A percentile compares a stretch with the other conserved stretches of the same genome.
Conservation (phyloP, 495 filamentous ascomycete genomes). For the Podospora bellae-mahoneyi region DNA sequence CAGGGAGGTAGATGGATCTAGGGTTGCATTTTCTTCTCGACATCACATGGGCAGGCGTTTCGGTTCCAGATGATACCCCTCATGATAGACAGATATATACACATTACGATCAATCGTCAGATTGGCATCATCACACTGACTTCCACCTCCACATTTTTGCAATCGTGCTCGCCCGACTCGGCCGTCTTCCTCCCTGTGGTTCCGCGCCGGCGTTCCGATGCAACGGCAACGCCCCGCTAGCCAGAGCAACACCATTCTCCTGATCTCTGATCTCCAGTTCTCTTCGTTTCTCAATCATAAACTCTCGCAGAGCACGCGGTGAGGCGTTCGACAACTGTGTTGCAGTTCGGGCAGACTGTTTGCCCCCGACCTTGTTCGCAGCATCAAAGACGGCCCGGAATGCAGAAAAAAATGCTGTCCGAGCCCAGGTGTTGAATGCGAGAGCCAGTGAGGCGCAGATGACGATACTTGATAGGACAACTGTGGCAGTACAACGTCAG, state of each 20-base stretch:
- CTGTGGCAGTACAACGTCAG: slow-evolving; percentile 8
- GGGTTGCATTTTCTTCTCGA: neutral
- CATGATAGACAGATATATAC: neutral
- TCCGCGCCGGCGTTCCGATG: slow-evolving; percentile 8
- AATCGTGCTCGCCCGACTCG: slow-evolving; percentile 7
- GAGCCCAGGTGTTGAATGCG: slow-evolving; percentile 27
- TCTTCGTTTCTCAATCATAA: slow-evolving; percentile 28
- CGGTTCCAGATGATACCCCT: neutral
- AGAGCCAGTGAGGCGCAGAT: slow-evolving; percentile 23
- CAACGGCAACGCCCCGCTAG: slow-evolving; percentile 18
- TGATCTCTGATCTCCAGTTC: slow-evolving; percentile 22
- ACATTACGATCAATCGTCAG: neutral
- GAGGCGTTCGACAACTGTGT: slow-evolving; percentile 20
- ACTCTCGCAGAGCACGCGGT: slow-evolving; percentile 22
- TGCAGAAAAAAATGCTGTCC: slow-evolving; percentile 18
- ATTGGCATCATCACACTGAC: neutral
- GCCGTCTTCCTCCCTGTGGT: slow-evolving; percentile 4
- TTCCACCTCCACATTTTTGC: slow-evolving; percentile 11
- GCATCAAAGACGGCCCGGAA: slow-evolving; percentile 15
- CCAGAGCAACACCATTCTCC: neutral
- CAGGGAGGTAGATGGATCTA: neutral
- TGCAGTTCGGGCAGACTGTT: neutral
- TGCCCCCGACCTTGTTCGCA: neutral
- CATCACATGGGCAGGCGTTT: neutral
- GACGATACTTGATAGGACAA: slow-evolving; percentile 23